These are phyloP conservation scores for Rosa rugosa DNA, from an alignment of 306 rosid genomes.

Conservation along the genomic window DNA sequence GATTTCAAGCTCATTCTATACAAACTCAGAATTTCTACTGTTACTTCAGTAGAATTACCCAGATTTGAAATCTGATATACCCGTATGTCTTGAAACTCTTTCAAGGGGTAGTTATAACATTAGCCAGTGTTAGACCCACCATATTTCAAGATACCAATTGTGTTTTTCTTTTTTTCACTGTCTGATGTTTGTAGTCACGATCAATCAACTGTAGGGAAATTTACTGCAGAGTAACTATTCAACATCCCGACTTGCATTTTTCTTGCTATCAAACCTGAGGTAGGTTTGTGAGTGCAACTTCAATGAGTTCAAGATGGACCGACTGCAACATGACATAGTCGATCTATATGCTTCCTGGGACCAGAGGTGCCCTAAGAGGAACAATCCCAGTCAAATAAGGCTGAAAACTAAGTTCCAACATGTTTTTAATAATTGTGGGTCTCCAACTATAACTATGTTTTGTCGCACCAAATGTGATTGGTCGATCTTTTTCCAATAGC, in stretches of 20 bases:
- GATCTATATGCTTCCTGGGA: background rate
- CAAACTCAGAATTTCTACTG: background rate
- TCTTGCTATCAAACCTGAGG: background rate
- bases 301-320: background rate
- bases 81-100: no score
- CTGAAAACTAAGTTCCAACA: constrained; percentile 18
- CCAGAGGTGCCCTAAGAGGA: background rate
- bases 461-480: constrained; percentile 21
- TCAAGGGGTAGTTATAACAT: no score
- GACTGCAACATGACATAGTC: background rate
- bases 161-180: no score
- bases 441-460: constrained; percentile 30
- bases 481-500: background rate
- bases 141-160: no score
- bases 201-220: background rate
- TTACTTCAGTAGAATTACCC: background rate
- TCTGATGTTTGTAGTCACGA: no score
- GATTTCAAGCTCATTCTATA: background rate
- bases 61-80: no score
- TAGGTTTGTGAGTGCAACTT: background rate
- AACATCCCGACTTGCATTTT: background rate
- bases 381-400: constrained; percentile 13
- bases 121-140: no score
- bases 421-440: constrained; percentile 32
- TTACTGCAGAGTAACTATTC: background rate